phyloP scores from a whole-genome alignment of 108 stramenopile species.

The Fragilaria crotonensis region DNA sequence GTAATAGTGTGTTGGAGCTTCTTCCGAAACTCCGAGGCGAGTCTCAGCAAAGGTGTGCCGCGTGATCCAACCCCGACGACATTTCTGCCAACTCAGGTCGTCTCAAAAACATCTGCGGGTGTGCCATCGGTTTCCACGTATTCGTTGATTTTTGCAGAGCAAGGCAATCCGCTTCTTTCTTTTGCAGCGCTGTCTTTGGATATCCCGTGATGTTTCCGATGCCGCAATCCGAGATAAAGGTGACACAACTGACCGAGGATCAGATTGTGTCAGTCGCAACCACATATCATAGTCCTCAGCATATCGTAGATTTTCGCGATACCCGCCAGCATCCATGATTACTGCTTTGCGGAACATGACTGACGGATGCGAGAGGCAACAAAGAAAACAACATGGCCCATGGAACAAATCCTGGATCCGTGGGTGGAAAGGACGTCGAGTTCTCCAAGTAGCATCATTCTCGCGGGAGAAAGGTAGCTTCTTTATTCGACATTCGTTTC shows the following conservation, averaged over 20 bases:
- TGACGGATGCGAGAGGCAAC: slow-evolving; percentile 27
- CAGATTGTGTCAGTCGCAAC: slow-evolving; percentile 17
- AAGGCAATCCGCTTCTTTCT: slow-evolving; percentile 13
- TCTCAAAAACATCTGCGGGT: background rate
- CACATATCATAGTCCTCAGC: slow-evolving; percentile 47
- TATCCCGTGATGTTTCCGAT: slow-evolving; percentile 30
- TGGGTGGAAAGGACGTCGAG: slow-evolving; percentile 9
- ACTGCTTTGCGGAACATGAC: slow-evolving; percentile 22
- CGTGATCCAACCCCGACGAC: slow-evolving; percentile 9
- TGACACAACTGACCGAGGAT: slow-evolving; percentile 18
- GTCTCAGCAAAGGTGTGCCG: slow-evolving; percentile 15
- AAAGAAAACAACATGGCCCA: slow-evolving; percentile 40
- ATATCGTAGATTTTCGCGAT: slow-evolving; percentile 10
- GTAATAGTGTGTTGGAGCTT: slow-evolving; percentile 11
- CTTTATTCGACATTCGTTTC: background rate
- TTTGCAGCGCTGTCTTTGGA: slow-evolving; percentile 9
- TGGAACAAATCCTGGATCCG: slow-evolving; percentile 27
- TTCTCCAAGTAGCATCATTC: background rate
- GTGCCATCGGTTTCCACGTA: background rate
- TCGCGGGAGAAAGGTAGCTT: background rate
- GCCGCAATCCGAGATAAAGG: slow-evolving; percentile 31
- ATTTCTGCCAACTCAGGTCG: slow-evolving; percentile 14
- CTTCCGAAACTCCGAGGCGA: slow-evolving; percentile 17
- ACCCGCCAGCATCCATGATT: slow-evolving; percentile 13
- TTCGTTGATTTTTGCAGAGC: slow-evolving; percentile 6